Evolutionary conservation across 1,284 basidiomycete species (phyloP).

Genomic region (Naganishia cerealis): DNA sequence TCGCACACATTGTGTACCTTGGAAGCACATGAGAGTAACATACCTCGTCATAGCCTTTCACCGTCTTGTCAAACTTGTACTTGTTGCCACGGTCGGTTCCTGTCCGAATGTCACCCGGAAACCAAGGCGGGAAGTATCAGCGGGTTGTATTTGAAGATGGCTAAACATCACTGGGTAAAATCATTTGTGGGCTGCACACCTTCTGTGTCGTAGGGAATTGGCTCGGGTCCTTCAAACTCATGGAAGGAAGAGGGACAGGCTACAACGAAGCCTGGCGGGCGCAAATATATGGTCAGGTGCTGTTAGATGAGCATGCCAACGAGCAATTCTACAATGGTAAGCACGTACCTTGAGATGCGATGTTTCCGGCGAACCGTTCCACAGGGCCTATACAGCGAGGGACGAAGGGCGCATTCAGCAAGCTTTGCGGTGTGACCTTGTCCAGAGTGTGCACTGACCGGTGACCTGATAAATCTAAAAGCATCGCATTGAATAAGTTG

Average conservation of each 20-base stretch:
- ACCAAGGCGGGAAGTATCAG: neutral
- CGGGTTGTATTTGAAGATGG: too few species aligned
- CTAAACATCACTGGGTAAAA: neutral
- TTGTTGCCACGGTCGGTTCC: constrained; percentile 81
- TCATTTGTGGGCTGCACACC: constrained; percentile 54
- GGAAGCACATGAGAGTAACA: constrained; percentile 11
- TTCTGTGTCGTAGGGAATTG: constrained; percentile 81
- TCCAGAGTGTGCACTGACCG: constrained; percentile 26
- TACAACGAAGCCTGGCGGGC: constrained; percentile 42
- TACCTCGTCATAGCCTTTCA: constrained; percentile 81
- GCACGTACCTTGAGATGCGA: constrained; percentile 70
- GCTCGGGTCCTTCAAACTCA: constrained; percentile 81
- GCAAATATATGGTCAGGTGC: neutral
- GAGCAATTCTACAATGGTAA: constrained; percentile 53
- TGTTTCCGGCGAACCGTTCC: constrained; percentile 74
- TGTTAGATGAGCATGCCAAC: constrained; percentile 62
- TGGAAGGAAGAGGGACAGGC: constrained; percentile 63
- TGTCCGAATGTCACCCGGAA: constrained; percentile 49
- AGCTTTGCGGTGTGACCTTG: neutral
- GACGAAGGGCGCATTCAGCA: neutral
- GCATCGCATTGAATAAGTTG: neutral
- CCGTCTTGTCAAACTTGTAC: constrained; percentile 85
- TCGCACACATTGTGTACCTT: neutral
- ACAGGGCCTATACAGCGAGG: constrained; percentile 37
- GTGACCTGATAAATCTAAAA: constrained; percentile 57